Percentiles rank a stretch among this genome's conserved stretches.
These are phyloP conservation scores for Knufia fluminis DNA, from an alignment of 2,329 filamentous ascomycete genomes.

Conservation along the genomic window DNA sequence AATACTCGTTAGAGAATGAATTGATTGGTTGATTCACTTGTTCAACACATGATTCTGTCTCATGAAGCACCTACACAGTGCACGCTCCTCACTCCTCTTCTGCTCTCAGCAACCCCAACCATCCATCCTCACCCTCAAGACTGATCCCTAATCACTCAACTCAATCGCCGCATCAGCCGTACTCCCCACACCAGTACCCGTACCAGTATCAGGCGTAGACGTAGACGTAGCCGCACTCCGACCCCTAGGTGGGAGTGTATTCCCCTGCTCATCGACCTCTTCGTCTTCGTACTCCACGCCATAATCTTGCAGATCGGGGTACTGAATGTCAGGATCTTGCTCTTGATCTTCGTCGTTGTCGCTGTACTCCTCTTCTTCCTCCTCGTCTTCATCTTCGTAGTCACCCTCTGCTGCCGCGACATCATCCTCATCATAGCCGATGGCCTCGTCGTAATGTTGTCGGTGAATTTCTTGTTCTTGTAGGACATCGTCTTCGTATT, in stretches of 20 bases:
- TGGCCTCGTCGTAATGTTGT: background rate
- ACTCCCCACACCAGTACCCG: conserved; percentile 14
- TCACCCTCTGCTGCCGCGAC: conserved; percentile 9
- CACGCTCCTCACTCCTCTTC: too few species aligned
- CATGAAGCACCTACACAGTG: too few species aligned
- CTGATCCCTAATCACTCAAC: conserved; percentile 22
- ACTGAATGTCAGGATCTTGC: conserved; percentile 9
- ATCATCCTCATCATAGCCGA: conserved; percentile 1
- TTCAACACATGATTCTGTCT: too few species aligned
- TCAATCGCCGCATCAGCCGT: conserved; percentile 22
- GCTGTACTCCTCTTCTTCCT: background rate
- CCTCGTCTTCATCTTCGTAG: conserved; percentile 10
- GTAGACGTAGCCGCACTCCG: conserved; percentile 8
- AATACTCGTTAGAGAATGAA: too few species aligned
- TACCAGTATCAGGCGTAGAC: conserved; percentile 14
- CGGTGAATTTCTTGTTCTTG: conserved; percentile 7
- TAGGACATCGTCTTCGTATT: conserved; percentile 6
- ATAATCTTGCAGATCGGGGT: background rate
- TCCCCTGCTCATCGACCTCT: conserved; percentile 3
- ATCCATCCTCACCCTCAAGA: too few species aligned
- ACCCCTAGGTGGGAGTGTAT: background rate
- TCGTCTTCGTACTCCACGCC: conserved; percentile 9
- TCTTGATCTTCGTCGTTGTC: conserved; percentile 10
- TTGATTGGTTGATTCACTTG: too few species aligned
- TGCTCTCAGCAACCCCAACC: too few species aligned